phyloP scores from a whole-genome alignment of 2,329 filamentous ascomycete genomes.

The Mycosphaerella sp. region DNA sequence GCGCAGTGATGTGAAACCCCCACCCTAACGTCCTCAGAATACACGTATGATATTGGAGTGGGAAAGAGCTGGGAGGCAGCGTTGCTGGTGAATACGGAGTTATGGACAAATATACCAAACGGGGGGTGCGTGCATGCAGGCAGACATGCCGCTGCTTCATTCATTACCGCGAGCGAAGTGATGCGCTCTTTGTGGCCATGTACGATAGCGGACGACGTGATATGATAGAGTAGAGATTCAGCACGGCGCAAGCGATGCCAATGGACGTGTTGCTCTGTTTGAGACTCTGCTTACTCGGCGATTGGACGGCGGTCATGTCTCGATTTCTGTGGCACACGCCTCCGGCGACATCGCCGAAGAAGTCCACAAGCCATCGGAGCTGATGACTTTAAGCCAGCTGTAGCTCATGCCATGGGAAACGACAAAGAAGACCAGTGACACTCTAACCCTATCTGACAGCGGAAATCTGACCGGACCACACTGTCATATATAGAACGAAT shows the following conservation, averaged over 20 bases:
- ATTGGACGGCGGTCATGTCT: background rate
- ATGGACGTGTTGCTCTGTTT: background rate
- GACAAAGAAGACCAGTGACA: background rate
- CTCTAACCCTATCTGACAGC: background rate
- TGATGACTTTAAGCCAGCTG: background rate
- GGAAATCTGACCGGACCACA: no score
- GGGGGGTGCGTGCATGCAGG: background rate
- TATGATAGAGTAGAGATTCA: background rate
- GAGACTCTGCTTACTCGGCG: background rate
- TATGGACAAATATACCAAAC: background rate
- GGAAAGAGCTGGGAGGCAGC: background rate
- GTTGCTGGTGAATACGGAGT: background rate
- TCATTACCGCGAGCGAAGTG: background rate
- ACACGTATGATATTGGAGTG: no score
- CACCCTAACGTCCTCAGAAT: no score
- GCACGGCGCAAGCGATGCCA: background rate
- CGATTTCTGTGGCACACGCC: background rate
- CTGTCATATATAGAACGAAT: no score
- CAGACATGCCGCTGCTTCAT: background rate
- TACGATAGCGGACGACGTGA: background rate
- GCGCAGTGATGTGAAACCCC: conserved; percentile 78
- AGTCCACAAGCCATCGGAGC: background rate
- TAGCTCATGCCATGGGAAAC: background rate
- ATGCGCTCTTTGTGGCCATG: background rate
- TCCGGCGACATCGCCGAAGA: background rate